Conservation (phyloP, 2,329 filamentous ascomycete genomes). For the Verticillium nonalfalfae region DNA sequence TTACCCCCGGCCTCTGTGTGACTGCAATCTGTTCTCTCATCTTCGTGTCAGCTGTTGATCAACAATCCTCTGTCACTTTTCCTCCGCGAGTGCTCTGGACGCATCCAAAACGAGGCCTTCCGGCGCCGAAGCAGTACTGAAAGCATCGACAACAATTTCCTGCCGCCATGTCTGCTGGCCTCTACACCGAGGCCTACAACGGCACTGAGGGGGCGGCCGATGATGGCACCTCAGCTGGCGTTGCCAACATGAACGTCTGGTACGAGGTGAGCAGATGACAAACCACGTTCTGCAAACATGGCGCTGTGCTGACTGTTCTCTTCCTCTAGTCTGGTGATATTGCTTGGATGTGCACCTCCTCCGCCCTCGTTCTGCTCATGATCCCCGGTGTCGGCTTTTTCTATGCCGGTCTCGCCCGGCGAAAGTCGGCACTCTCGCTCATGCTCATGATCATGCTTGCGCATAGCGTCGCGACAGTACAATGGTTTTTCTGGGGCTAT, state of each 20-base stretch:
- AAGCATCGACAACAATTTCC: neutral
- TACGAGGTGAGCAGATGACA: conserved; percentile 58
- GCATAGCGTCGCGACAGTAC: conserved; percentile 72
- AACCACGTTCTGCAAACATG: conserved; percentile 2
- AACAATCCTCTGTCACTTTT: conserved; percentile 2
- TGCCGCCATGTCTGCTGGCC: conserved; percentile 25
- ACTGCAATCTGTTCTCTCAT: neutral
- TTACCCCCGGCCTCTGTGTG: conserved; percentile 3
- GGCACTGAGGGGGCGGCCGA: conserved; percentile 43
- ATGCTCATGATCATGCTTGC: conserved; percentile 83
- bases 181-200: conserved; percentile 36
- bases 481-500: conserved; percentile 97
- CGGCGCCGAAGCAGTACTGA: neutral
- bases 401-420: conserved; percentile 82
- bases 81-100: conserved; percentile 5
- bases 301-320: neutral
- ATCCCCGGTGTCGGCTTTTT: conserved; percentile 92
- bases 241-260: conserved; percentile 63
- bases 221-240: conserved; percentile 40
- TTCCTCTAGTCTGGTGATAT: conserved; percentile 65
- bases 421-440: conserved; percentile 82
- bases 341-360: conserved; percentile 70
- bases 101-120: neutral
- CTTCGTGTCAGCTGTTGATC: neutral
- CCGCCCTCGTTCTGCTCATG: conserved; percentile 83